Conservation (phyloP, 352 stramenopile genomes). For the Globisporangium alternatum region DNA sequence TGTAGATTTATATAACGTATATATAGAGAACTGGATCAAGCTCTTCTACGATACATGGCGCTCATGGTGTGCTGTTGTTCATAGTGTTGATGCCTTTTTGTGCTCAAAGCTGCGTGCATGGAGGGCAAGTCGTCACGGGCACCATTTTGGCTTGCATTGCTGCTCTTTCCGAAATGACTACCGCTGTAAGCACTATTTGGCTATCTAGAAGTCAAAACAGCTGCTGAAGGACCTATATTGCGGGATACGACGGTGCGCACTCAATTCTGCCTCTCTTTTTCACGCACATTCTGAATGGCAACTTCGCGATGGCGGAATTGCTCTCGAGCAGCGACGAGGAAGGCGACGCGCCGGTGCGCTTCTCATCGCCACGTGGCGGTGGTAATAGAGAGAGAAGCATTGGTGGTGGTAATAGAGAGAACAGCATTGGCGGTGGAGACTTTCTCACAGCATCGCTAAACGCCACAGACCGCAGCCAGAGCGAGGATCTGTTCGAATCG, state of each 20-base stretch:
- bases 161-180: constrained; percentile 10
- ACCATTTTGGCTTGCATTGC: no score
- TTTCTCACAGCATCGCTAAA: not conserved
- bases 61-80: not conserved
- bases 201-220: not conserved
- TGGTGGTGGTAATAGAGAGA: not conserved
- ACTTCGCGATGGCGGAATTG: constrained; percentile 50
- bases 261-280: not conserved
- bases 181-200: constrained; percentile 13
- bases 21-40: constrained; percentile 16
- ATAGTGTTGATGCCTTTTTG: not conserved
- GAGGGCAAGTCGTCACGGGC: no score
- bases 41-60: constrained; percentile 1
- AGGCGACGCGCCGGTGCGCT: not conserved
- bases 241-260: not conserved
- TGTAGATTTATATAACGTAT: constrained; percentile 29
- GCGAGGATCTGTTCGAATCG: constrained; percentile 9
- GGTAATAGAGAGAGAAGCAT: not conserved
- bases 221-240: constrained; percentile 7
- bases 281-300: not conserved
- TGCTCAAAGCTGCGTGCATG: not conserved
- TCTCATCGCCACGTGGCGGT: not conserved
- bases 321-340: constrained; percentile 59
- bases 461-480: constrained; percentile 12
- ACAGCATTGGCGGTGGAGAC: not conserved